Evolutionary conservation across 2,329 filamentous ascomycete species (phyloP).

Genomic region (Waltergamsia citrina): DNA sequence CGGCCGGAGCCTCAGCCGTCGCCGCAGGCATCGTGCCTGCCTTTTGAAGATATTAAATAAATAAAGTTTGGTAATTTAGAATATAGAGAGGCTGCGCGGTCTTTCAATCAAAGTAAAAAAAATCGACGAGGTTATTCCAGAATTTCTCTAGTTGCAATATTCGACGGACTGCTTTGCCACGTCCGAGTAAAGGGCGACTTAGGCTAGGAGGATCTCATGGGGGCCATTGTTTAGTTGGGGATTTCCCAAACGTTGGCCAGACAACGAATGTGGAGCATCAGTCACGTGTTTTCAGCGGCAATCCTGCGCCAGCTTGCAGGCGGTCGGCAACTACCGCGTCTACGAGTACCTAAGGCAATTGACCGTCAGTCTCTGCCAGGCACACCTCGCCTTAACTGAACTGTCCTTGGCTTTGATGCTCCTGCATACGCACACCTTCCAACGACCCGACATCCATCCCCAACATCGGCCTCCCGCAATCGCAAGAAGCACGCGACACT

Average conservation of each 20-base stretch:
- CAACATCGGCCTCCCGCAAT: too few species aligned
- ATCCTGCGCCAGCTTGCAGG: neutral
- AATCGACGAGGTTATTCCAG: too few species aligned
- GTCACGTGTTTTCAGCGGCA: neutral
- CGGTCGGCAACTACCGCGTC: neutral
- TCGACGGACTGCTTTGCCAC: too few species aligned
- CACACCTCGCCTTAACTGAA: conserved; percentile 2
- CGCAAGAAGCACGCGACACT: too few species aligned
- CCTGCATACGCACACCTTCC: neutral
- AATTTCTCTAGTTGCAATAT: too few species aligned
- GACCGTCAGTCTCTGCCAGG: conserved; percentile 2
- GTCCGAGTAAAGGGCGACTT: neutral
- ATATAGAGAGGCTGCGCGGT: neutral
- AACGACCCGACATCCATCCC: neutral
- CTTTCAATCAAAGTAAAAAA: too few species aligned
- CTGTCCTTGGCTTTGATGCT: neutral
- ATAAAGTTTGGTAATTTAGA: neutral
- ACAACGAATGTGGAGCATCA: neutral
- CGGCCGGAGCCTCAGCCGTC: conserved; percentile 51
- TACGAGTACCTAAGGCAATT: neutral
- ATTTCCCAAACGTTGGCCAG: conserved; percentile 1
- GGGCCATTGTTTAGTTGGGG: neutral
- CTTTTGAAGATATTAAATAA: conserved; percentile 1
- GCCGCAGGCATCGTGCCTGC: conserved; percentile 46
- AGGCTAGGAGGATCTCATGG: neutral